Evolutionary conservation across 2,329 filamentous ascomycete species (phyloP), one percentile per base, ranked within the genome.

Genomic region (Aspergillus fischeri): DNA sequence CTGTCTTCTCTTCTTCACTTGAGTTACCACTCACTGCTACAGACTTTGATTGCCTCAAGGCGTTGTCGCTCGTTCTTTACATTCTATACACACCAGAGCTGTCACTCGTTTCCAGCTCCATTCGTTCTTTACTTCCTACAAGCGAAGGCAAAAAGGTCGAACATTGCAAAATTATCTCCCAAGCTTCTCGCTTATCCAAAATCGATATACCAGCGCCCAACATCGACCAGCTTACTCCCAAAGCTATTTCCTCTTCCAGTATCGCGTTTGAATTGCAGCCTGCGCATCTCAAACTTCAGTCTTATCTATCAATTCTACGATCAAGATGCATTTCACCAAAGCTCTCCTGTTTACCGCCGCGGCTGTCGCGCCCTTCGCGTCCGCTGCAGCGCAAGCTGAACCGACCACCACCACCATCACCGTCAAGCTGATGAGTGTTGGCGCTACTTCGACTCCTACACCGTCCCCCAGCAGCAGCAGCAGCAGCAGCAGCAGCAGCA

Each of bases 281-380:
- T 38, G 14, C 6, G 2, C 14, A 38, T 38, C 32, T 38, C 14
- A 38, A 38, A 38, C 32, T 17, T 38, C 32, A 38, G 5, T 38
- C 32, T 38, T 17, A 51, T 11, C 24, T 11, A 52, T 50, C 42
- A 32, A 57, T 49, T 45, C 60, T 38, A 59, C 55, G 52, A 50
- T 56, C 56, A 65, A 61, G 10, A 75, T 75, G 72, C 66, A 73
- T 49, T 64, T 74, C 65, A 61, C 63, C 60, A 75, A 73, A 60
- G 55, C 67, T 57, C 58, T 74, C 53, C 49, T 73, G 38, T 57
- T 73, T 52, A 59, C 67, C 49, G 59, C 62, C 29, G 63, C 67
- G 45, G 66, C 65, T 50, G 56, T 72, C 35, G 62, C 65, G 32
- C 70, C 70, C 17, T 52, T 70, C 51, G 67, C 68, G 38, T 58